These are phyloP conservation scores for Vaccinium corymbosum DNA, from an alignment of 148 eudicot species.

Conservation along the genomic window DNA sequence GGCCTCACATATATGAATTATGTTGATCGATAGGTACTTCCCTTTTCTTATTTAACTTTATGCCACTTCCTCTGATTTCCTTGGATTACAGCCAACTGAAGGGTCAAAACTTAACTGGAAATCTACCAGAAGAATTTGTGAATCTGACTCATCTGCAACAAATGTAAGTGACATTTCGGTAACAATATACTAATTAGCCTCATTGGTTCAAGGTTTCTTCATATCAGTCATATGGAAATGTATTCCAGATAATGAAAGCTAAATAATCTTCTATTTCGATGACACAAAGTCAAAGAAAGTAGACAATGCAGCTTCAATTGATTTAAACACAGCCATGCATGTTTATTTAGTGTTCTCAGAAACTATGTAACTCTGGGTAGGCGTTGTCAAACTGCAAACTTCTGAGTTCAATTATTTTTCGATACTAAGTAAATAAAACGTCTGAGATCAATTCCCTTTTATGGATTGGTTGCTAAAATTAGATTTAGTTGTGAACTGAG, in stretches of 20 bases:
- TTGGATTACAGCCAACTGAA: constrained; percentile 48
- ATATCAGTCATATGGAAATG: background rate
- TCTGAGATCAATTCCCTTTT: background rate
- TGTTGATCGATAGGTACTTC: background rate
- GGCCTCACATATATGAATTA: background rate
- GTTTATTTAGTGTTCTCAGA: background rate
- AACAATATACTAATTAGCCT: background rate
- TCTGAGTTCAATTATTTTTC: background rate
- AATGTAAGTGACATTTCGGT: constrained; percentile 44
- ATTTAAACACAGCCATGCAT: background rate
- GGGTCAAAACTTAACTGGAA: constrained; percentile 71
- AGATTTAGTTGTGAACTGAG: background rate
- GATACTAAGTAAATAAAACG: background rate
- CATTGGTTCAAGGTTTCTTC: background rate
- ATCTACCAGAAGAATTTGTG: constrained; percentile 53
- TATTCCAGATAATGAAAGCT: background rate
- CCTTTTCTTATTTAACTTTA: background rate
- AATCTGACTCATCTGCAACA: constrained; percentile 44
- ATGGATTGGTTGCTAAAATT: too few species aligned
- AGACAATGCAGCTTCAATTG: background rate
- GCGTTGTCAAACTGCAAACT: background rate
- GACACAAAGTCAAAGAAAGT: background rate
- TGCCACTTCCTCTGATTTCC: background rate
- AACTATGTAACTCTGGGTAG: background rate
- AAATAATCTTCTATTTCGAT: background rate